Conservation (phyloP, 306 rosid species). For the Cicer yamashitae region DNA sequence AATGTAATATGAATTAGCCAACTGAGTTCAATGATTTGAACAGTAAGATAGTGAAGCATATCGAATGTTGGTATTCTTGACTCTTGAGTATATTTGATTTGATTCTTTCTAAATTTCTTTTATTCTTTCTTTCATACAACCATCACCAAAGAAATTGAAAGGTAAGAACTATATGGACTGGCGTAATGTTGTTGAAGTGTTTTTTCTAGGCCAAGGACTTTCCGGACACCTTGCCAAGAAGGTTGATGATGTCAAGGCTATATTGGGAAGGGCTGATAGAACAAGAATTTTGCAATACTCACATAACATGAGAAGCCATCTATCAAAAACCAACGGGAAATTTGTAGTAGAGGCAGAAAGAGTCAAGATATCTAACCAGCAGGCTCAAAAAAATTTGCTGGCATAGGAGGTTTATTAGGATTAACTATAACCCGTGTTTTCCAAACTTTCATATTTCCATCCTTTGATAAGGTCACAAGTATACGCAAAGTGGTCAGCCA, state of each 20-base stretch:
- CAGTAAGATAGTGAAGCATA: slow-evolving; percentile 33
- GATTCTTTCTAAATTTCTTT: slow-evolving; percentile 9
- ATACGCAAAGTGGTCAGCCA: slow-evolving; percentile 85
- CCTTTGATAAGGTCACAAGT: slow-evolving; percentile 87
- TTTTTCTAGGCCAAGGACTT: slow-evolving; percentile 4
- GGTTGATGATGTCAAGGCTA: not conserved
- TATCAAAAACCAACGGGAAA: slow-evolving; percentile 27
- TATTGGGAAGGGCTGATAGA: not conserved
- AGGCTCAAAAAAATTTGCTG: slow-evolving; percentile 86
- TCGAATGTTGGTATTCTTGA: slow-evolving; percentile 26
- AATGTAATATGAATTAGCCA: slow-evolving; percentile 46
- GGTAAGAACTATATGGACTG: slow-evolving; percentile 1
- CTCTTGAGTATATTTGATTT: slow-evolving; percentile 21
- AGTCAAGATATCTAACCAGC: slow-evolving; percentile 73
- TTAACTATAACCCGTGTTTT: slow-evolving; percentile 79
- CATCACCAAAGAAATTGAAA: not conserved
- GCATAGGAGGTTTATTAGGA: slow-evolving; percentile 84
- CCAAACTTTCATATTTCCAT: slow-evolving; percentile 96
- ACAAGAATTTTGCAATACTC: not conserved
- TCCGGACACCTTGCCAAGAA: not conserved
- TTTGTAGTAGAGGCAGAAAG: slow-evolving; percentile 28
- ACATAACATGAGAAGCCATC: slow-evolving; percentile 29
- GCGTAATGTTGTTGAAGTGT: not conserved
- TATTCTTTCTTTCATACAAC: not conserved
- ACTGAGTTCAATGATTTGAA: slow-evolving; percentile 24